These are phyloP conservation scores for Scopulariopsis brevicaulis DNA, from an alignment of 2,329 filamentous ascomycete species.

Conservation along the genomic window DNA sequence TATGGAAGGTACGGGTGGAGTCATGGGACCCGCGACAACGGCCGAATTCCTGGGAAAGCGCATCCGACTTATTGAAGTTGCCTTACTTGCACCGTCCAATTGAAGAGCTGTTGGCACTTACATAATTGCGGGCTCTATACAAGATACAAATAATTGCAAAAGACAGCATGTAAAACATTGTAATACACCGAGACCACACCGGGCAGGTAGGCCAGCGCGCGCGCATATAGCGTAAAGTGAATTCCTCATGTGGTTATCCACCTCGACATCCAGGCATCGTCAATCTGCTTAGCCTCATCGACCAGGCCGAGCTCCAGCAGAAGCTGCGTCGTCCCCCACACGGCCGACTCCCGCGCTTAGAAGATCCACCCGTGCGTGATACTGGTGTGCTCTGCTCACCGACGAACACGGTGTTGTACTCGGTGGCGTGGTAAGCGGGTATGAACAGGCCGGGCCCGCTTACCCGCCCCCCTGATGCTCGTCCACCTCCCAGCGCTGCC, in stretches of 20 bases:
- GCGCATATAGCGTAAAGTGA: no score
- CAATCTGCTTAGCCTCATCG: slow-evolving; percentile 55
- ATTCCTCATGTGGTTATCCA: slow-evolving; percentile 44
- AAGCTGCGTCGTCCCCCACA: slow-evolving; percentile 53
- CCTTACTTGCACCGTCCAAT: no score
- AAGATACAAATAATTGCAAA: no score
- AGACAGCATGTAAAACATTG: no score
- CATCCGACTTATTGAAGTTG: no score
- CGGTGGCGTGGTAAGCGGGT: slow-evolving; percentile 60
- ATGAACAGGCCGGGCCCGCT: slow-evolving; percentile 52
- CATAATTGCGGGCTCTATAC: no score
- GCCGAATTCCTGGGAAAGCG: no score
- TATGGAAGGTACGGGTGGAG: no score
- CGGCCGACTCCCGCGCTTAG: slow-evolving; percentile 54
- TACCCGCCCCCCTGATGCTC: slow-evolving; percentile 51
- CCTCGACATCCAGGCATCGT: slow-evolving; percentile 56
- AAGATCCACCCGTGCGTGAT: slow-evolving; percentile 65
- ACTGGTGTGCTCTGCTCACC: slow-evolving; percentile 58
- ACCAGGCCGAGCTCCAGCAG: slow-evolving; percentile 53
- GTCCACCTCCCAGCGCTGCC: slow-evolving; percentile 55
- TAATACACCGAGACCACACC: no score
- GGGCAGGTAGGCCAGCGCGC: no score
- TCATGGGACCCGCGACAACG: no score
- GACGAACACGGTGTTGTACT: slow-evolving; percentile 47
- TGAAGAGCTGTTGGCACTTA: no score